Evolutionary conservation across 306 rosid species (phyloP).

Genomic region (Acmispon strigosus): DNA sequence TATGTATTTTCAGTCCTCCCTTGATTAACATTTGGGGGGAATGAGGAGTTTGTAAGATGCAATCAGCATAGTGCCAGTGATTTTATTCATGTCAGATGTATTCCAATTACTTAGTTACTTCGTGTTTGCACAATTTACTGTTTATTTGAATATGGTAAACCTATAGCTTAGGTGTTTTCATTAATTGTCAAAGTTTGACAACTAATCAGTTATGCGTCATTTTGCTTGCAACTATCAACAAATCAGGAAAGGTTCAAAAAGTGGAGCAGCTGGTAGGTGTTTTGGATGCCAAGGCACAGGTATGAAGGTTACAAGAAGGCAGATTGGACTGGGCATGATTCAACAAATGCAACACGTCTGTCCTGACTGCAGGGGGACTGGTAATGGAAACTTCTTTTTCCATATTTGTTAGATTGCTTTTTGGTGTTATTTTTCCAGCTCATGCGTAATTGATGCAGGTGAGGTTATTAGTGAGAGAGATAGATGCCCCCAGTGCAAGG

Average conservation of each 20-base stretch:
- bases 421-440: background rate
- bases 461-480: constrained; percentile 70
- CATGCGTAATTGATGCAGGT: constrained; percentile 34
- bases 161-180: background rate
- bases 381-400: constrained; percentile 28
- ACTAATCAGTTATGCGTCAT: background rate
- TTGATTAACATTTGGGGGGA: background rate
- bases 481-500: constrained; percentile 69
- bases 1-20: background rate
- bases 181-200: background rate
- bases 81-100: background rate
- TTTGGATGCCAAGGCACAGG: constrained; percentile 73
- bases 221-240: background rate
- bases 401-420: background rate
- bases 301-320: constrained; percentile 55
- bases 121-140: background rate
- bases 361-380: constrained; percentile 63
- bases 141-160: background rate
- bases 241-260: constrained; percentile 73
- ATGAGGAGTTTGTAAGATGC: background rate
- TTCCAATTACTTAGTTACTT: background rate
- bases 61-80: background rate
- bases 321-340: constrained; percentile 63
- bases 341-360: constrained; percentile 74
- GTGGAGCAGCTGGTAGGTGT: constrained; percentile 59